Evolutionary conservation across 768 basidiomycete species (phyloP).

Genomic region (Tricholoma sp.): DNA sequence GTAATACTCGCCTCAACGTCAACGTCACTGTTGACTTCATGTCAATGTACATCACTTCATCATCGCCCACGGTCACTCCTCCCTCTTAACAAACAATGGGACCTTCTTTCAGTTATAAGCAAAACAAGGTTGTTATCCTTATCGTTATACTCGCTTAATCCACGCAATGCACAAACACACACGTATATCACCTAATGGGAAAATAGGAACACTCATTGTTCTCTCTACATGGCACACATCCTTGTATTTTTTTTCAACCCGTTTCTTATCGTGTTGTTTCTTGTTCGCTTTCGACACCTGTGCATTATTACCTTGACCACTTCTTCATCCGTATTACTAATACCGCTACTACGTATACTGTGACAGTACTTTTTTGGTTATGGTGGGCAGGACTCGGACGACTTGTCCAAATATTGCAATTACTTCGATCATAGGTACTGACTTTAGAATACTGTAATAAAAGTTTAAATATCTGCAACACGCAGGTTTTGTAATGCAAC

Average conservation of each 20-base stretch:
- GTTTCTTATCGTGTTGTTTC: neutral
- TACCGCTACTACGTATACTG: neutral
- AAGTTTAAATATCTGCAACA: neutral
- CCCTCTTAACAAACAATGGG: neutral
- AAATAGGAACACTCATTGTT: neutral
- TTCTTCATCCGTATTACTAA: neutral
- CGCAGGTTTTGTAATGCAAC: too few species aligned
- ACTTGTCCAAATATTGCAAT: neutral
- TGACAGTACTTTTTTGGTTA: neutral
- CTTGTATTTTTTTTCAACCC: neutral
- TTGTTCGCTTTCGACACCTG: neutral
- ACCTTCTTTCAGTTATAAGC: neutral
- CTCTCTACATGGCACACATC: neutral
- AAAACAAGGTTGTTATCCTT: neutral
- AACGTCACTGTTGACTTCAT: constrained; percentile 3
- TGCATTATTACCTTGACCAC: neutral
- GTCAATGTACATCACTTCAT: neutral
- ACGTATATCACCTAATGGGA: neutral
- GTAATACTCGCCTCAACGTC: neutral
- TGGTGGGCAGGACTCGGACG: neutral
- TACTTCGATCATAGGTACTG: neutral
- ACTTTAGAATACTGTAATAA: neutral
- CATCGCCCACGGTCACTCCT: neutral
- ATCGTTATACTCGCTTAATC: constrained; percentile 1
- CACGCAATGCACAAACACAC: neutral